Conservation (phyloP, 176 grass and related monocot genomes). For the Oryza glaberrima region DNA sequence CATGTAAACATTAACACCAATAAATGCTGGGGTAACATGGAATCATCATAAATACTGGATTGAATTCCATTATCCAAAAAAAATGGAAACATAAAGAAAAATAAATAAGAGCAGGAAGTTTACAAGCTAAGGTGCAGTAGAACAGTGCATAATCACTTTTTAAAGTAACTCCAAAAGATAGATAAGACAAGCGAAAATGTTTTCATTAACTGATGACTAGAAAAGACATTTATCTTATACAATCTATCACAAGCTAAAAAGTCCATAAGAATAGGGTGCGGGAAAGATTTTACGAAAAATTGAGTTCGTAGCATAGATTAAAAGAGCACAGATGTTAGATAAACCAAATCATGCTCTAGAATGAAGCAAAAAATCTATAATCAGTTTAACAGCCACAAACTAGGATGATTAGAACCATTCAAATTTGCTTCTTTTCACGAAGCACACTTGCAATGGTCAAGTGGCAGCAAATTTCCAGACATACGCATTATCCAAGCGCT, state of each 20-base stretch:
- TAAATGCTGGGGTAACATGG: neutral
- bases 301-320: neutral
- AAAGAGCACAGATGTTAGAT: neutral
- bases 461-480: neutral
- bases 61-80: too few relatives aligned
- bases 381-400: conserved; percentile 22
- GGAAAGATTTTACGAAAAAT: neutral
- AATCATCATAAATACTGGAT: neutral
- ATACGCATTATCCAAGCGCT: neutral
- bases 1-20: neutral
- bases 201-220: conserved; percentile 4
- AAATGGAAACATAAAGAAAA: neutral
- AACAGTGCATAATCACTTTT: neutral
- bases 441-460: conserved; percentile 1
- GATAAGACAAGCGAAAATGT: neutral
- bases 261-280: neutral
- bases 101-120: neutral
- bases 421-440: conserved; percentile 16
- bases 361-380: conserved; percentile 12
- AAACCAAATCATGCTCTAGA: neutral
- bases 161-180: neutral
- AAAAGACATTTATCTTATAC: neutral
- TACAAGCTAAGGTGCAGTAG: conserved; percentile 9
- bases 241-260: neutral
- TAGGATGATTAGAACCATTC: neutral